Evolutionary conservation across 2,329 filamentous ascomycete genomes (phyloP).

Genomic region (Myriosclerotinia duriaeana): DNA sequence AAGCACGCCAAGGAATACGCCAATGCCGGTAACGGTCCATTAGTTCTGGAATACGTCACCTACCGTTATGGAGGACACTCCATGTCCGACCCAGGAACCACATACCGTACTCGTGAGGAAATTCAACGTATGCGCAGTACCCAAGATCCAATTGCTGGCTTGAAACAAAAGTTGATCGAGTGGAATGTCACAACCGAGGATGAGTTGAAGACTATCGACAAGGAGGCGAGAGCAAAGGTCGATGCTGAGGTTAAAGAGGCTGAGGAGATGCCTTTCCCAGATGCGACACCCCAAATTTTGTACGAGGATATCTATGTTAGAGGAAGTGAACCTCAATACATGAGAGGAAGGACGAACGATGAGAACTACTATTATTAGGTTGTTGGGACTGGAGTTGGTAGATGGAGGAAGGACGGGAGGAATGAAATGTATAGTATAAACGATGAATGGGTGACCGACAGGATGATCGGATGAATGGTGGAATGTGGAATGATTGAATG

Average conservation of each 20-base stretch:
- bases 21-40: slow-evolving; percentile 77
- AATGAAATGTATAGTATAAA: slow-evolving; percentile 14
- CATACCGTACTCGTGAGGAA: slow-evolving; percentile 98
- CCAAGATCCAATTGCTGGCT: slow-evolving; percentile 94
- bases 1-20: slow-evolving; percentile 91
- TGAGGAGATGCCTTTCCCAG: slow-evolving; percentile 82
- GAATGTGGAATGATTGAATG: slow-evolving; percentile 18
- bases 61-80: slow-evolving; percentile 99
- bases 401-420: slow-evolving; percentile 1
- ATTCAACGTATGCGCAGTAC: slow-evolving; percentile 99
- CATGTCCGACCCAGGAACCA: slow-evolving; percentile 99
- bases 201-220: slow-evolving; percentile 94
- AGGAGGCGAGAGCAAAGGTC: slow-evolving; percentile 81
- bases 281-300: slow-evolving; percentile 76
- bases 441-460: slow-evolving; percentile 5
- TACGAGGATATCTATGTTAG: slow-evolving; percentile 96
- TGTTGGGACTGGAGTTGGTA: slow-evolving; percentile 1
- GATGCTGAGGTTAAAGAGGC: slow-evolving; percentile 87
- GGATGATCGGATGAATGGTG: neutral
- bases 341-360: slow-evolving; percentile 83
- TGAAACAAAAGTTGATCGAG: slow-evolving; percentile 97
- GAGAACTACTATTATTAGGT: slow-evolving; percentile 74
- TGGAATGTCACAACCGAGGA: slow-evolving; percentile 91
- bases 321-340: slow-evolving; percentile 82
- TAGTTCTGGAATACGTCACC: slow-evolving; percentile 98